These are phyloP conservation scores for Hypoxylon lienhwacheense DNA, from an alignment of 495 filamentous ascomycete species.

Conservation along the genomic window DNA sequence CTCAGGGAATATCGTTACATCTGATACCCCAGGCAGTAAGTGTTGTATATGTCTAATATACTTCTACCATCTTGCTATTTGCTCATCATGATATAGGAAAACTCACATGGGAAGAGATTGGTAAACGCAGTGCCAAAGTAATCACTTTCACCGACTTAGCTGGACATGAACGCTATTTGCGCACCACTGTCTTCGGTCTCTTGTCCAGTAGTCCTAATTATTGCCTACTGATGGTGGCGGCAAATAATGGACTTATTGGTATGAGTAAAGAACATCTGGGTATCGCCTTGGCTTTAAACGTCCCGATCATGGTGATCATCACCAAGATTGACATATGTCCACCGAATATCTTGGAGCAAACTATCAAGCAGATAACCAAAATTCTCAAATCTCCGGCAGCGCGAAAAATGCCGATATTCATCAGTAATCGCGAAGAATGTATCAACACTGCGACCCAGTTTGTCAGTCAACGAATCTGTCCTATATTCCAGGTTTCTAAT, in stretches of 20 bases:
- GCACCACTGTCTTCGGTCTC: constrained; percentile 95
- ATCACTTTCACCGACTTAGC: constrained; percentile 96
- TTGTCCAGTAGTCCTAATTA: constrained; percentile 96
- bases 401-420: constrained; percentile 95
- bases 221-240: constrained; percentile 96
- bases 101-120: constrained; percentile 97
- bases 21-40: constrained; percentile 78
- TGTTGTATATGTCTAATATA: no score
- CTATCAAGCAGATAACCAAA: constrained; percentile 84
- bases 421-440: constrained; percentile 87
- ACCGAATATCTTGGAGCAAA: constrained; percentile 92
- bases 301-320: constrained; percentile 96
- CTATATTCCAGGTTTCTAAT: constrained; percentile 97
- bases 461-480: constrained; percentile 91
- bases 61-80: neutral
- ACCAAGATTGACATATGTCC: constrained; percentile 99
- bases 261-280: constrained; percentile 99
- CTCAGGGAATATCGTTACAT: constrained; percentile 79
- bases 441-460: constrained; percentile 96
- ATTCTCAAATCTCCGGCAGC: constrained; percentile 94
- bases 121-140: constrained; percentile 90
- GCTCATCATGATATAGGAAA: constrained; percentile 38
- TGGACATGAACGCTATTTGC: constrained; percentile 91
- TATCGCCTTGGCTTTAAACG: constrained; percentile 91
- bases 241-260: constrained; percentile 94